Evolutionary conservation across 2,329 filamentous ascomycete species (phyloP), one percentile per base, ranked within the genome.

Genomic region (Aspergillus uvarum): DNA sequence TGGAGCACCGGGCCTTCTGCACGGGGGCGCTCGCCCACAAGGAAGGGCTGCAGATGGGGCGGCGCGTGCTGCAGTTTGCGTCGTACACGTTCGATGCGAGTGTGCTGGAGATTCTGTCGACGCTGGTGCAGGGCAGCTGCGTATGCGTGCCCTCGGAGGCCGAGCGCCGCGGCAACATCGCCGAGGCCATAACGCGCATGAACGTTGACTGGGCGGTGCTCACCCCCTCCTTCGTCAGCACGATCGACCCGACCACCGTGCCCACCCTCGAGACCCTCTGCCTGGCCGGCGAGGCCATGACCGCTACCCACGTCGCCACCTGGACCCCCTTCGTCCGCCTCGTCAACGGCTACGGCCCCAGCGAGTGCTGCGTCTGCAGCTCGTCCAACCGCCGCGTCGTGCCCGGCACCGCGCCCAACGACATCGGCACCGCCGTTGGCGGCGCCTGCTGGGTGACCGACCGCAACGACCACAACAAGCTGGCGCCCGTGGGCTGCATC

Each of bases 1-100:
- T 86, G 59, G 82, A 80, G 3, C 86, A 88, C 62, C 74, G 74
- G 0, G 80, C 84, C 0, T 75, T 86, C 1, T 81, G 83, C 0
- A 82, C 83, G 0, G 76, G 79, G 0, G 80, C 83, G 50, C 65
- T 79, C 2, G 76, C 78, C 0, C 82, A 86, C 61, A 82, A 79
- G 0, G 71, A 76, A 0, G 79, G 80, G 0, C 72, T 85, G 22
- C 75, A 79, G 8, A 49, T 53, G 2, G 71, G 77, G 3, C 83
- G 83, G 5, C 68, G 74, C 16, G 69, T 70, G 19, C 64, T 77
- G 26, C 73, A 77, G 54, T 70, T 76, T 38, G 73, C 73, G 0
- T 63, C 70, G 1, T 74, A 73, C 56, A 74, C 68, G 22, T 77
- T 78, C 50, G 75, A 78, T 59, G 74, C 75, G 7, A 75, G 72